These are phyloP conservation scores for Leptodontidium sp. DNA, from an alignment of 2,329 filamentous ascomycete genomes.

Conservation along the genomic window DNA sequence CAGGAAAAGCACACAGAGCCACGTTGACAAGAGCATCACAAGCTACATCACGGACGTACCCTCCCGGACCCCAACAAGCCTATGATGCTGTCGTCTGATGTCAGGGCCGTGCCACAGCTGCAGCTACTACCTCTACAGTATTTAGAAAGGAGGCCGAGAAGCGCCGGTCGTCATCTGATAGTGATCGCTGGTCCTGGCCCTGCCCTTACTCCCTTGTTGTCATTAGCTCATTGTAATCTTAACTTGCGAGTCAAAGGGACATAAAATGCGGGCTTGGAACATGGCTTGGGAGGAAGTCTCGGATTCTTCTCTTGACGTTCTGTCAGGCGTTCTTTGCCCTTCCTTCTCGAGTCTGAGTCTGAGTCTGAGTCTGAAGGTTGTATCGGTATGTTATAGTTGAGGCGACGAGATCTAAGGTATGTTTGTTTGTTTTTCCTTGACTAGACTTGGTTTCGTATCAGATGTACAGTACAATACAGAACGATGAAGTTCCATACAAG, in stretches of 20 bases:
- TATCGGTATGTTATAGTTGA: constrained; percentile 23
- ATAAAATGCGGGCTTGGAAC: constrained; percentile 22
- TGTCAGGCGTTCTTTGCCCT: constrained; percentile 18
- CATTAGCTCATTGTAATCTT: constrained; percentile 22
- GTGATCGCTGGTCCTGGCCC: not conserved
- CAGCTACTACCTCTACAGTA: not conserved
- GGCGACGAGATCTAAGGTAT: constrained; percentile 22
- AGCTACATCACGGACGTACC: constrained; percentile 8
- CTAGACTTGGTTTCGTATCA: not conserved
- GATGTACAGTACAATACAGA: not conserved
- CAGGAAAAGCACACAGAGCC: constrained; percentile 9
- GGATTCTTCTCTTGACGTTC: constrained; percentile 8
- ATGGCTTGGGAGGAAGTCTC: constrained; percentile 20
- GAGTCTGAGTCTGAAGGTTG: not conserved
- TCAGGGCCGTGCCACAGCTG: not conserved
- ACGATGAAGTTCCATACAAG: constrained; percentile 4
- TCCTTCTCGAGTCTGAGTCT: not conserved
- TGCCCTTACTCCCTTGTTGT: not conserved
- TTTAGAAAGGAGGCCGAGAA: constrained; percentile 1
- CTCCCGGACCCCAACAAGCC: not conserved
- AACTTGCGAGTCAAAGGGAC: constrained; percentile 22
- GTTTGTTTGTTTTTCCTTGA: not conserved
- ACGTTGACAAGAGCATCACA: constrained; percentile 22
- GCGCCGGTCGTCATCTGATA: constrained; percentile 21
- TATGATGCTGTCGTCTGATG: constrained; percentile 29